Conservation (phyloP, 2,329 filamentous ascomycete species). For the Aureobasidium sp. region DNA sequence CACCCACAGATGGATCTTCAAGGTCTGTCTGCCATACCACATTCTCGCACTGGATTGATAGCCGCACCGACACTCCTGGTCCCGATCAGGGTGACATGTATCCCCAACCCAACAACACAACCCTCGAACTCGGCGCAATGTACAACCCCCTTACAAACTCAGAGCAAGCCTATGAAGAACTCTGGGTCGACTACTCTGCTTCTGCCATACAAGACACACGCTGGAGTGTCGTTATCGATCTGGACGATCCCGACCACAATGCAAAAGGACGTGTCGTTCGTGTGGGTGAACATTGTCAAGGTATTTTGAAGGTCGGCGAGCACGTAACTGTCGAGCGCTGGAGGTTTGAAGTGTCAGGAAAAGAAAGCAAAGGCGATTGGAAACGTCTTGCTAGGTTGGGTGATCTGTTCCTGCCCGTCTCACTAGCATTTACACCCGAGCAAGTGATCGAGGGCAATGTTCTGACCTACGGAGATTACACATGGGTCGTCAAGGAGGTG, state of each 20-base stretch:
- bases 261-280: constrained; percentile 45
- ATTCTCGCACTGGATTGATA: constrained; percentile 56
- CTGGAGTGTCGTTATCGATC: constrained; percentile 32
- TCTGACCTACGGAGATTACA: constrained; percentile 25
- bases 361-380: constrained; percentile 24
- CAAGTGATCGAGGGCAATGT: constrained; percentile 23
- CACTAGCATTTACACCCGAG: constrained; percentile 25
- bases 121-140: constrained; percentile 52
- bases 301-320: constrained; percentile 40
- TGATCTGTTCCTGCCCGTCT: constrained; percentile 32
- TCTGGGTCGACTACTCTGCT: constrained; percentile 48
- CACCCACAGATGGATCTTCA: neutral
- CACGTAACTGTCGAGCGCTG: constrained; percentile 47
- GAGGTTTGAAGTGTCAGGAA: constrained; percentile 31
- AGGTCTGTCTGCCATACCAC: constrained; percentile 22
- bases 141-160: constrained; percentile 47
- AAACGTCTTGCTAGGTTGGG: constrained; percentile 30
- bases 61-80: constrained; percentile 35
- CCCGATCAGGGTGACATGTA: constrained; percentile 52
- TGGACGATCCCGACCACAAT: constrained; percentile 23
- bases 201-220: constrained; percentile 19
- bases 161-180: constrained; percentile 54
- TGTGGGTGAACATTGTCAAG: constrained; percentile 50
- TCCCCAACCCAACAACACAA: constrained; percentile 25
- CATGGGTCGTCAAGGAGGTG: constrained; percentile 33